Base-by-base conservation (phyloP, 768 basidiomycete species). In the Sporobolomyces roseus region DNA sequence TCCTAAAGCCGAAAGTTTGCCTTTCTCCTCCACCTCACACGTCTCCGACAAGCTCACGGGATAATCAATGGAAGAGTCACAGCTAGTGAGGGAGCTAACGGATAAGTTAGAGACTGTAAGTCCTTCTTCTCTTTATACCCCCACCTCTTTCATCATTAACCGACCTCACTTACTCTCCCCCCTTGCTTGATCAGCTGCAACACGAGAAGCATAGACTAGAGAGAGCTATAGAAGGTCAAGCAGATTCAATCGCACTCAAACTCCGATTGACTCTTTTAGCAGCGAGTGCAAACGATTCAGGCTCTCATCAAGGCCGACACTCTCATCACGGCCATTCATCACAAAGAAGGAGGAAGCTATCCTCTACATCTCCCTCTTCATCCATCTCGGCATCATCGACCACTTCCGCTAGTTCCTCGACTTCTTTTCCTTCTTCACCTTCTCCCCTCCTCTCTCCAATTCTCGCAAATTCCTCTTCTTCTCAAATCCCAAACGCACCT, bases 181-280 rank as follows among this genome's bases (percentile, higher is more conserved):
- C 21, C 21, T 25, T 19, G 13, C 30, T 27, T 25, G 36, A 25
- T 3, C 55, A 69, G 68, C 63, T 69, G 1, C 58, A 69, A 33
- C 43, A 41, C 19, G 68, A 69, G 46, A 69, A 69, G 63, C 43
- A 49, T 8, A 27, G 29, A 2, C 68, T 69, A 33, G 68, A 69
- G 21, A 33, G 33, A 4, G 63, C 68, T 0, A 41, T 69, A 23
- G 63, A 69, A 36, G 68, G 48, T 4, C 68, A 69, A 32, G 68
- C 43, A 17, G 68, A 69, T 46, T 54, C 58, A 4, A 49, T 69
- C 12, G 68, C 68, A 0, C 58, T 69, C 35, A 48, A 60, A 9
- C 58, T 69, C 6, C 49, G 68, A 30, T 59, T 69, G 45, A 63
- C 68, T 14, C 45, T 69, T 1, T 61, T 69, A 35, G 61, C 61